Evolutionary conservation across 228 moss, liverwort and hornwort genomes (phyloP).

Genomic region (Sphagnum magellanicum): DNA sequence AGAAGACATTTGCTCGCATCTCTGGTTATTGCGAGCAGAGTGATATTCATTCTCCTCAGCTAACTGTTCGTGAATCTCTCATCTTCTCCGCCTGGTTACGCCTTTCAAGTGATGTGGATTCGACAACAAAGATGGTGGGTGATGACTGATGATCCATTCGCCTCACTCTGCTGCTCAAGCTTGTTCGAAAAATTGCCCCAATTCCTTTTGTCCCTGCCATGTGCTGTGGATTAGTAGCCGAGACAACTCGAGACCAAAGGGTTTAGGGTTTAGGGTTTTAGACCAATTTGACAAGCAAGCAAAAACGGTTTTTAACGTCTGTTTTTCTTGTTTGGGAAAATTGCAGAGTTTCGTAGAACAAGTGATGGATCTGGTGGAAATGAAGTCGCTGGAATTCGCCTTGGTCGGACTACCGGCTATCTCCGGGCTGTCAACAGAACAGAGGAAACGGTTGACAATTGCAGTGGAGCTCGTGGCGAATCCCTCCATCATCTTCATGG

Average conservation of each 20-base stretch:
- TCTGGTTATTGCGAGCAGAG: constrained; percentile 57
- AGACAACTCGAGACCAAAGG: too few relatives aligned
- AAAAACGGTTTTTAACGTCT: too few relatives aligned
- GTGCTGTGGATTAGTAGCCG: too few relatives aligned
- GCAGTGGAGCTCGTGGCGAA: constrained; percentile 49
- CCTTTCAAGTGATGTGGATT: constrained; percentile 30
- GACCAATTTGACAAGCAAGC: too few relatives aligned
- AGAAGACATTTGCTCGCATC: constrained; percentile 45
- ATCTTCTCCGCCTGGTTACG: constrained; percentile 60
- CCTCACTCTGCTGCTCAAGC: too few relatives aligned
- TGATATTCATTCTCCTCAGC: constrained; percentile 48
- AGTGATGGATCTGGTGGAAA: constrained; percentile 52
- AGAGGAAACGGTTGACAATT: constrained; percentile 47
- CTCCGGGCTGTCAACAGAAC: constrained; percentile 39
- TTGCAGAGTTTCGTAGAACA: constrained; percentile 43
- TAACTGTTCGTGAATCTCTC: constrained; percentile 50
- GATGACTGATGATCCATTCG: neutral
- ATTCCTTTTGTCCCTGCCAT: too few relatives aligned
- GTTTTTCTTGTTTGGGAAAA: too few relatives aligned
- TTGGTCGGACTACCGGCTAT: constrained; percentile 42
- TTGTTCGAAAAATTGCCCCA: too few relatives aligned
- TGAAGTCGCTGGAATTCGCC: constrained; percentile 31
- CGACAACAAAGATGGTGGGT: constrained; percentile 32
- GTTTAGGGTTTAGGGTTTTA: too few relatives aligned
- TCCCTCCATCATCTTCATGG: constrained; percentile 55